A percentile compares a stretch with the other conserved stretches of the same genome.
phyloP scores from a whole-genome alignment of 1,284 basidiomycete genomes.

The Marasmius tenuissimus region DNA sequence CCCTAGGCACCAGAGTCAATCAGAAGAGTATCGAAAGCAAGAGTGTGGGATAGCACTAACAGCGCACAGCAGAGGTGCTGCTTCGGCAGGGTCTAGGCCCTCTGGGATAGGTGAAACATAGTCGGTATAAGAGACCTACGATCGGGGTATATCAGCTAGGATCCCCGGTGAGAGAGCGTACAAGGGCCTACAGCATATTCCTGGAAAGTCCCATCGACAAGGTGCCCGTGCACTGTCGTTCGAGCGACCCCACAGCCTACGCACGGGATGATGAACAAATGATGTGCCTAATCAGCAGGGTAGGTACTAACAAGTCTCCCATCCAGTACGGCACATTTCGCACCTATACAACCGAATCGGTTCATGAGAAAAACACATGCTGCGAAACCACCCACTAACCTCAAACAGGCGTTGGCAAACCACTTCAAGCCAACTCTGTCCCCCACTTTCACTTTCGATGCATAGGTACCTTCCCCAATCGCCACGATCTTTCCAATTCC shows the following conservation, averaged over 20 bases:
- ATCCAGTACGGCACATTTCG: constrained; percentile 57
- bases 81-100: constrained; percentile 52
- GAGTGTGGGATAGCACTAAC: constrained; percentile 32
- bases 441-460: constrained; percentile 45
- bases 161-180: not conserved
- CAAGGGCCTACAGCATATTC: constrained; percentile 43
- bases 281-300: constrained; percentile 7
- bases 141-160: not conserved
- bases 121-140: constrained; percentile 51
- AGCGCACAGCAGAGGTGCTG: constrained; percentile 69
- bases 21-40: not conserved
- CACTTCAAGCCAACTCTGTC: constrained; percentile 78
- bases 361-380: not conserved
- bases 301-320: constrained; percentile 45
- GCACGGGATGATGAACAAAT: not conserved
- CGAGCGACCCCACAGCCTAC: constrained; percentile 38
- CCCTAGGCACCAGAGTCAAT: constrained; percentile 37
- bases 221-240: constrained; percentile 49
- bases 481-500: constrained; percentile 63
- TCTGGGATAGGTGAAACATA: constrained; percentile 71
- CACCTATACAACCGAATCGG: constrained; percentile 36
- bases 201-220: constrained; percentile 55
- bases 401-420: constrained; percentile 60
- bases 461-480: constrained; percentile 54
- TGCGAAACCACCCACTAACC: constrained; percentile 21